These are phyloP conservation scores for Leccinum pachyderme DNA, from an alignment of 1,284 basidiomycete species.

Conservation along the genomic window DNA sequence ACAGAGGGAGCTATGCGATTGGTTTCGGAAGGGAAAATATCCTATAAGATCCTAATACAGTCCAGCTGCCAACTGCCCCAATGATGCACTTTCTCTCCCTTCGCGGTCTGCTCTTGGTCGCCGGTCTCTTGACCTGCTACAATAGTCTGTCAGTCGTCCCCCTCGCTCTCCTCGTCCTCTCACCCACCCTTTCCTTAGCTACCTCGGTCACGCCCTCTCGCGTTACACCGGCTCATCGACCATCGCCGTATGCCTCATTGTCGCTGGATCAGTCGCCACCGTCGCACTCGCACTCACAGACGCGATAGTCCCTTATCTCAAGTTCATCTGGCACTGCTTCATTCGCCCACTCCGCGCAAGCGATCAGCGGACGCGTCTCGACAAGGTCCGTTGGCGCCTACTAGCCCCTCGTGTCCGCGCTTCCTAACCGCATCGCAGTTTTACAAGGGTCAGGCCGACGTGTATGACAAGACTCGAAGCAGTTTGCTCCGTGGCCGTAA, in stretches of 20 bases:
- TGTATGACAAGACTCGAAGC: conserved; percentile 66
- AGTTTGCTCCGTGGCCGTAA: conserved; percentile 65
- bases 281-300: conserved; percentile 24
- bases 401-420: background rate
- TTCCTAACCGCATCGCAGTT: conserved; percentile 40
- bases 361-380: conserved; percentile 43
- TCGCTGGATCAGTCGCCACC: conserved; percentile 23
- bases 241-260: conserved; percentile 27
- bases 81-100: conserved; percentile 6
- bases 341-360: conserved; percentile 38
- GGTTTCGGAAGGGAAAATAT: conserved; percentile 3
- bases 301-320: conserved; percentile 39
- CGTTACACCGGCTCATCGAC: conserved; percentile 32
- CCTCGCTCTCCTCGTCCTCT: background rate
- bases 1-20: conserved; percentile 11
- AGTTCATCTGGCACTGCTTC: conserved; percentile 50
- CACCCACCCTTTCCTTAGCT: conserved; percentile 5
- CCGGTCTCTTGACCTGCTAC: conserved; percentile 17
- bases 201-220: conserved; percentile 20
- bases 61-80: background rate
- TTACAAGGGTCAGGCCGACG: conserved; percentile 67
- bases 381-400: conserved; percentile 34
- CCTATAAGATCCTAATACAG: conserved; percentile 15
- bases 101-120: conserved; percentile 20
- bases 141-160: conserved; percentile 15